phyloP scores from a whole-genome alignment of 306 rosid species.

The Lathyrus oleraceus region DNA sequence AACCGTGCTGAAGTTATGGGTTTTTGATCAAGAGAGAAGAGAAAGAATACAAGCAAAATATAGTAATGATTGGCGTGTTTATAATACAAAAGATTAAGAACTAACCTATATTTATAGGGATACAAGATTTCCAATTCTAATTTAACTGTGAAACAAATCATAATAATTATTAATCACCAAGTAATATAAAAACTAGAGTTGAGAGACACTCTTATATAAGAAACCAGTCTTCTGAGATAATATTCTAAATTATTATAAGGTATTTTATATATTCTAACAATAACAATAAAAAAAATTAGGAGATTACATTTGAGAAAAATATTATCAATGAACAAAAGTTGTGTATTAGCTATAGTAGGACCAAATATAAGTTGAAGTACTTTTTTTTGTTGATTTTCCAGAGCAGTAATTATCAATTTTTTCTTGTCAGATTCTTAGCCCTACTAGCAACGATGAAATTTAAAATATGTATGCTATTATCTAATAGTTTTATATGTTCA shows the following conservation, averaged over 20 bases:
- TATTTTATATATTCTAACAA: not conserved
- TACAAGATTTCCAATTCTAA: not conserved
- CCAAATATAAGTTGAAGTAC: not conserved
- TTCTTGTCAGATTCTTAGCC: constrained; percentile 10
- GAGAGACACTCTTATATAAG: not conserved
- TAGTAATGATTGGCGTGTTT: not conserved
- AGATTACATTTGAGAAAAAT: not conserved
- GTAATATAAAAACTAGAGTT: not conserved
- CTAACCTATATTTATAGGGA: not conserved
- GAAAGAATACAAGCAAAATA: not conserved
- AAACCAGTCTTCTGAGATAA: not conserved
- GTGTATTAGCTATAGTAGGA: not conserved
- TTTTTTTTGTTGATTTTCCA: constrained; percentile 2
- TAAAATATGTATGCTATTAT: constrained; percentile 14
- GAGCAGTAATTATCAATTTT: constrained; percentile 6
- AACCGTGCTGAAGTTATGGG: not conserved
- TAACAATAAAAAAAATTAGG: not conserved
- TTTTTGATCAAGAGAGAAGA: not conserved
- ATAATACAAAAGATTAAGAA: not conserved
- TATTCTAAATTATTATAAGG: not conserved
- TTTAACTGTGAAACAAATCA: not conserved
- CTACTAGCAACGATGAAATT: not conserved
- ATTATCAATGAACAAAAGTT: not conserved
- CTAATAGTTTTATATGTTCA: constrained; percentile 26
- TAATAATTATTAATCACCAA: not conserved